Percentiles rank a stretch among this genome's conserved stretches.
These are phyloP conservation scores for Helianthus annuus DNA, from an alignment of 129 eudicot genomes.

Conservation along the genomic window DNA sequence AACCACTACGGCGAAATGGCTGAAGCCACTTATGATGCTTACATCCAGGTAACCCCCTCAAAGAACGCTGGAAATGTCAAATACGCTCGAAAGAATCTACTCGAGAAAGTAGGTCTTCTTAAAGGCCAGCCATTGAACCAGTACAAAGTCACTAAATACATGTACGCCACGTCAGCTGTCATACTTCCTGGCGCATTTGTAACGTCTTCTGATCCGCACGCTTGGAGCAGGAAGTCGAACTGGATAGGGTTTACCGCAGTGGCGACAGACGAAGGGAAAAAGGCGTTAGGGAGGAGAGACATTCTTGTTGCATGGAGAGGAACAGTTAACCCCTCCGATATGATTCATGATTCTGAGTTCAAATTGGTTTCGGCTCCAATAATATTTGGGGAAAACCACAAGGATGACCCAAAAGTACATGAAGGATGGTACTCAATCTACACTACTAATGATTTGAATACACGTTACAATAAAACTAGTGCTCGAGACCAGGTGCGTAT, in stretches of 20 bases:
- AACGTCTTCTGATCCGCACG: conserved; percentile 32
- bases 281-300: conserved; percentile 50
- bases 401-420: conserved; percentile 39
- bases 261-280: conserved; percentile 43
- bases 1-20: conserved; percentile 58
- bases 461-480: conserved; percentile 40
- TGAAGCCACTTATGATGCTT: conserved; percentile 53
- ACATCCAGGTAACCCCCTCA: conserved; percentile 35
- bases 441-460: conserved; percentile 38
- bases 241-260: conserved; percentile 57
- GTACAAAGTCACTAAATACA: conserved; percentile 31
- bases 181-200: conserved; percentile 44
- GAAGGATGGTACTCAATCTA: conserved; percentile 50
- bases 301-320: conserved; percentile 62
- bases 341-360: conserved; percentile 39
- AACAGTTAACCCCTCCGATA: conserved; percentile 39
- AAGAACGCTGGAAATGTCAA: conserved; percentile 47
- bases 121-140: conserved; percentile 40
- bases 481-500: conserved; percentile 48
- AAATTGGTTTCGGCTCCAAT: conserved; percentile 34
- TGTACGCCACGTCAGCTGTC: conserved; percentile 39
- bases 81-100: conserved; percentile 32
- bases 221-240: conserved; percentile 55
- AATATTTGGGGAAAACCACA: conserved; percentile 28
- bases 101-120: conserved; percentile 30